A percentile compares a stretch with the other conserved stretches of the same genome.
These are phyloP conservation scores for Candida tibetensis DNA, from an alignment of 805 yeast species.

Conservation along the genomic window DNA sequence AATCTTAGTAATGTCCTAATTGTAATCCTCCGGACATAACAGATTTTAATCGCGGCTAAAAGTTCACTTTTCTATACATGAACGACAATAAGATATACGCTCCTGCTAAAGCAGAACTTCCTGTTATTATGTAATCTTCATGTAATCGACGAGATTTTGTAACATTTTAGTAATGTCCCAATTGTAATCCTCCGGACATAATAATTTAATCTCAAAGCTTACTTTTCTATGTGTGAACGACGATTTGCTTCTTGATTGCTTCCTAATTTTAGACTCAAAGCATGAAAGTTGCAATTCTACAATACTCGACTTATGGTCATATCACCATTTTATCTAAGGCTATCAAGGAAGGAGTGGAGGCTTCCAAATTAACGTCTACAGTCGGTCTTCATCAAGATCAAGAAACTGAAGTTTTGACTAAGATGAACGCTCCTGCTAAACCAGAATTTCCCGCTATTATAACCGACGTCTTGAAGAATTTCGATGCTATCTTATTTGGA, in stretches of 20 bases:
- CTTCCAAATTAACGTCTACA: constrained; percentile 53
- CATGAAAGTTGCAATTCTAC: constrained; percentile 68
- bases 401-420: constrained; percentile 69
- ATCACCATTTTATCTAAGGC: constrained; percentile 66
- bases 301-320: constrained; percentile 83
- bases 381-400: constrained; percentile 78
- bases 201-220: too few relatives aligned
- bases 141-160: too few relatives aligned
- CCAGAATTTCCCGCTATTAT: too few relatives aligned
- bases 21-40: too few relatives aligned
- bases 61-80: too few relatives aligned
- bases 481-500: constrained; percentile 77
- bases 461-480: constrained; percentile 46
- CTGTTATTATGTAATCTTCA: too few relatives aligned
- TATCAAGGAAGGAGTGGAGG: constrained; percentile 64
- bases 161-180: too few relatives aligned
- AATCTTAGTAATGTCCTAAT: too few relatives aligned
- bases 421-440: constrained; percentile 66
- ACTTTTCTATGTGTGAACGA: not conserved
- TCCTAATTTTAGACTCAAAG: not conserved
- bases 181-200: too few relatives aligned
- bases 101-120: constrained; percentile 60
- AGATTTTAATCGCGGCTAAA: too few relatives aligned
- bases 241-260: not conserved
- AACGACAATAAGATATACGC: constrained; percentile 51